Evolutionary conservation across 441 rosid species (phyloP), one percentile per base, ranked within the genome.

Genomic region (Theobroma grandiflorum): DNA sequence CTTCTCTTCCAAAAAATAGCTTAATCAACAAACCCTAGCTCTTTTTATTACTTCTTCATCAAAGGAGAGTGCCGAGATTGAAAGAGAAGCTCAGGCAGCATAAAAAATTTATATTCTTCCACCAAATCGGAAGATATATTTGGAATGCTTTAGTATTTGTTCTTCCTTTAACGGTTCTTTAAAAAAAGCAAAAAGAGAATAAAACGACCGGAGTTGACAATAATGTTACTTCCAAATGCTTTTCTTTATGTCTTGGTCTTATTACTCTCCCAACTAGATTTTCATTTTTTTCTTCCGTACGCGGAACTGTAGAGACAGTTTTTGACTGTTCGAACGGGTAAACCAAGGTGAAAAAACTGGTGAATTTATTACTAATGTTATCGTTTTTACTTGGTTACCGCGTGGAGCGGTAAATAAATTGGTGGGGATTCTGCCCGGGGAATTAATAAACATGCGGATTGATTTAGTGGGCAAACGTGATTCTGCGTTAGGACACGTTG

Each of bases 1-100:
- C 63, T 12, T 77, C 15, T 58, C 26, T 31, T 1, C 14, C 9
- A 15, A 18, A 50, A 11, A 18, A 55, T 16, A 49, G 14, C 8
- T 10, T 6, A 37, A 18, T 53, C 1, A 10, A 52, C 1, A 4
- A 57, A 52, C 62, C 45, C 12, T 69, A 52, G 18, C 74, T 16
- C 7, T 31, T 70, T 70, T 20, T 31, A 49, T 2, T 31, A 15
- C 40, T 31, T 26, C 14, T 15, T 7, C 68, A 35, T 63, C 6
- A 22, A 16, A 49, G 5, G 4, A 70, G 47, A 47, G 11, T 15
- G 20, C 22, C 1, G 6, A 70, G 53, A 31, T 71, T 71, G 75
- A 71, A 8, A 50, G 43, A 71, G 75, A 71, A 71, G 59, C 75
- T 50, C 42, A 71, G 16, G 42, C 74, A 47, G 18, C 74, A 49